Evolutionary conservation across 257 asterid species (phyloP).

Genomic region (Solanum clarkiae): DNA sequence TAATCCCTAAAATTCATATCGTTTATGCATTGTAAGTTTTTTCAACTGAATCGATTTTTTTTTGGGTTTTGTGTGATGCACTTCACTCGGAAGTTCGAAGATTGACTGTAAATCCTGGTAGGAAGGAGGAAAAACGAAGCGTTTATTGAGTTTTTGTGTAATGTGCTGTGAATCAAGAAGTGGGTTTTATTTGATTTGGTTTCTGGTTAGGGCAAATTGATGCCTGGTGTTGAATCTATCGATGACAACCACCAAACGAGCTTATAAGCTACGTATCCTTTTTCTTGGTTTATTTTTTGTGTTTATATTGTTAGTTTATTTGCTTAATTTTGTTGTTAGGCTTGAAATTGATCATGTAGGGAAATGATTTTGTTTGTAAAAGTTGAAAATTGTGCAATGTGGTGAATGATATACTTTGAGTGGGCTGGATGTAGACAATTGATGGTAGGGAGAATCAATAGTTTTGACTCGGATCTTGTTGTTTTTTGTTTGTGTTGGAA

Average conservation of each 20-base stretch:
- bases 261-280: constrained; percentile 99
- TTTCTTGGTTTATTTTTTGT: not conserved
- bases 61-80: not conserved
- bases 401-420: not conserved
- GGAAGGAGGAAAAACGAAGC: not conserved
- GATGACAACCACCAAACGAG: constrained; percentile 87
- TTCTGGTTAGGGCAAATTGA: not conserved
- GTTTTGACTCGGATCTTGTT: not conserved
- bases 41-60: not conserved
- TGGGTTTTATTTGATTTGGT: not conserved
- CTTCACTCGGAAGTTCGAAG: not conserved
- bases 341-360: not conserved
- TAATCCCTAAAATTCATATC: not conserved
- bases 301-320: not conserved
- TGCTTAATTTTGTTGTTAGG: not conserved
- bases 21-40: not conserved
- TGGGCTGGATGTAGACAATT: not conserved
- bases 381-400: not conserved
- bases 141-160: not conserved
- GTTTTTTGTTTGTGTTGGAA: not conserved
- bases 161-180: not conserved
- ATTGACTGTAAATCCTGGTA: not conserved
- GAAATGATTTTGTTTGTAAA: not conserved
- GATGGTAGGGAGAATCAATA: not conserved
- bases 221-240: not conserved